Evolutionary conservation across 495 filamentous ascomycete species (phyloP).

Genomic region (Aspergillus biplanus): DNA sequence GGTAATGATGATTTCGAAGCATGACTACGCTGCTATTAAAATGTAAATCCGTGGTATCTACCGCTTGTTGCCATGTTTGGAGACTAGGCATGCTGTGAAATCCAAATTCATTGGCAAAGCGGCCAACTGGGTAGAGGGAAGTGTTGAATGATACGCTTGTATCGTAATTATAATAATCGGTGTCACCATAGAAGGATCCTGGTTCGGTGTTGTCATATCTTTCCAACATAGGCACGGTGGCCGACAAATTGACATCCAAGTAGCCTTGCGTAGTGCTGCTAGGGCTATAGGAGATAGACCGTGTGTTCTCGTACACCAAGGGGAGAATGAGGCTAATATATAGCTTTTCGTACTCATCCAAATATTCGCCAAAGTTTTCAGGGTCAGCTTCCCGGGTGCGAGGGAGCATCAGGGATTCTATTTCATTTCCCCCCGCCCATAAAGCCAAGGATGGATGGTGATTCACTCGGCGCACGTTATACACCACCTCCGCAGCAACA

Average conservation of each 20-base stretch:
- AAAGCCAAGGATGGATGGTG: conserved; percentile 70
- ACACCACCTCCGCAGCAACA: conserved; percentile 59
- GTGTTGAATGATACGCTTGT: conserved; percentile 58
- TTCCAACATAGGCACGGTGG: conserved; percentile 60
- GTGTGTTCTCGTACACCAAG: conserved; percentile 65
- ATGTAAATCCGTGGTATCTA: conserved; percentile 52
- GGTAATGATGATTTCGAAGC: conserved; percentile 69
- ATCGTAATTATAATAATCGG: conserved; percentile 72
- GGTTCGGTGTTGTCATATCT: conserved; percentile 61
- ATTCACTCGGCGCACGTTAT: conserved; percentile 66
- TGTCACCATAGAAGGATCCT: conserved; percentile 67
- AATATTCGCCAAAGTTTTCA: conserved; percentile 47
- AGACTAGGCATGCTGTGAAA: conserved; percentile 70
- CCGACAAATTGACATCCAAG: conserved; percentile 57
- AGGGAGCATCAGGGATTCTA: conserved; percentile 60
- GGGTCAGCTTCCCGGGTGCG: conserved; percentile 50
- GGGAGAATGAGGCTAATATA: conserved; percentile 64
- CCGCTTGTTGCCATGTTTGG: conserved; percentile 61
- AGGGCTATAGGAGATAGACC: conserved; percentile 69
- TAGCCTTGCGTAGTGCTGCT: conserved; percentile 71
- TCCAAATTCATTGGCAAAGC: conserved; percentile 72
- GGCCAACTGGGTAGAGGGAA: conserved; percentile 59
- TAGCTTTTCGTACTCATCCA: conserved; percentile 62
- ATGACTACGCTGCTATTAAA: conserved; percentile 65
- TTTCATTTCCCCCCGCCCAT: conserved; percentile 71